Base-by-base conservation (phyloP, 1,284 basidiomycete species). In the Ganoderma resinaceum region DNA sequence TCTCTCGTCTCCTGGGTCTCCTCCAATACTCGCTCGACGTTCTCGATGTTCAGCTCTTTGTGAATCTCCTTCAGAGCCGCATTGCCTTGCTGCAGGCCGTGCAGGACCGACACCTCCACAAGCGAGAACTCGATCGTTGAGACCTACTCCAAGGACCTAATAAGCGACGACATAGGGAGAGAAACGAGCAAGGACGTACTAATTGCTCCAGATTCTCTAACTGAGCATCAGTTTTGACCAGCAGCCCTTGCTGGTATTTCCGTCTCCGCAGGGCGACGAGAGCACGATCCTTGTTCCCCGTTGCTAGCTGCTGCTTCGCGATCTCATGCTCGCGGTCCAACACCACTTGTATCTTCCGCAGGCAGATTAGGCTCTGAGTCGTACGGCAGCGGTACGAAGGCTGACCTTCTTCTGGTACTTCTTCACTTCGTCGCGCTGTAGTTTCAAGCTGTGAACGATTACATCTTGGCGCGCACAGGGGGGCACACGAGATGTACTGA, bases 81-180 rank as follows among this genome's bases (percentile, higher is more conserved):
- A 72, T 95, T 98, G 2, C 97, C 97, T 81, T 97, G 95, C 79
- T 95, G 89, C 53, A 99, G 81, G 9, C 97, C 97, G 80, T 96
- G 95, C 60, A 99, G 79, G 20, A 99, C 94, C 4, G 96, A 95
- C 55, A 95, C 91, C 80, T 99, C 95, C 55, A 99, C 91, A 67
- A 97, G 86, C 0, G 97, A 95, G 83, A 98, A 99, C 79, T 99
- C 97, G 77, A 99, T 98, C 0, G 93, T 95, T 9, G 94, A 94
- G 6, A 98, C 95, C 96, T 98, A 33, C 37, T 37, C 59, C 29
- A 61, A 61, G 12, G 52, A 11, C 31, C 18, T n/a, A 49, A 11
- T 12, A 43, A 37, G 3, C 29, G 23, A 20, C n/a, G 18, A 40
- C 16, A 2, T 20, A 18, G 35, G 52, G 9, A 49, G 46, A 18